Percentiles rank a stretch among this genome's conserved stretches.
Conservation (phyloP, 2,329 filamentous ascomycete genomes). For the Calonectria montana region DNA sequence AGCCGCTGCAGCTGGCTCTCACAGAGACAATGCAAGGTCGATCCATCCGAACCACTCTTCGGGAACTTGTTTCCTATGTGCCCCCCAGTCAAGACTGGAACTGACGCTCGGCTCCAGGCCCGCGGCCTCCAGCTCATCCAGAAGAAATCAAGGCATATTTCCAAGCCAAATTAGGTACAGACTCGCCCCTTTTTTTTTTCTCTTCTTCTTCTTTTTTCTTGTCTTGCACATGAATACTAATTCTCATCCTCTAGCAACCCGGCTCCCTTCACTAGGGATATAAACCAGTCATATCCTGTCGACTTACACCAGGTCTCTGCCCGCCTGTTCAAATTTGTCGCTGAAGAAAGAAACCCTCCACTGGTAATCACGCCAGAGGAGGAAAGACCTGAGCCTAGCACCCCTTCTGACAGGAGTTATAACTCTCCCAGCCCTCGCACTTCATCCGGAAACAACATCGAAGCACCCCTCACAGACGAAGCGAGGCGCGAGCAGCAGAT, state of each 20-base stretch:
- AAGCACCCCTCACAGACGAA: background rate
- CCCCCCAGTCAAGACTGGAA: background rate
- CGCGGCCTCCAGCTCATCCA: background rate
- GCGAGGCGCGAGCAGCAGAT: background rate
- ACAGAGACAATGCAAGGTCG: slow-evolving; percentile 3
- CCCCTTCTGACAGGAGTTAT: background rate
- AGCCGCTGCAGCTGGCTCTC: background rate
- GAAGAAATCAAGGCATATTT: background rate
- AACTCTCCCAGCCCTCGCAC: background rate
- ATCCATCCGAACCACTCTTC: background rate
- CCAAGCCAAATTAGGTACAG: background rate
- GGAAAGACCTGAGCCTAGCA: background rate
- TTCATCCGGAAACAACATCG: background rate
- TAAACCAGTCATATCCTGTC: background rate
- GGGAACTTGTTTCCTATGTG: background rate
- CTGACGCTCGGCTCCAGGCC: background rate
- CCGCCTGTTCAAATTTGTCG: background rate
- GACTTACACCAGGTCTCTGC: background rate
- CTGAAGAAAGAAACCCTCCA: background rate
- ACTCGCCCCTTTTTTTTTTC: background rate
- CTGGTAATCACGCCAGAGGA: background rate
- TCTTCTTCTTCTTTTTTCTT: background rate
- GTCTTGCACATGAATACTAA: background rate
- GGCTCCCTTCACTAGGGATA: background rate
- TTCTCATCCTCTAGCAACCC: background rate